Percentiles rank a stretch among this genome's conserved stretches.
phyloP scores from a whole-genome alignment of 2,329 filamentous ascomycete genomes.

The Nemania bipapillata region DNA sequence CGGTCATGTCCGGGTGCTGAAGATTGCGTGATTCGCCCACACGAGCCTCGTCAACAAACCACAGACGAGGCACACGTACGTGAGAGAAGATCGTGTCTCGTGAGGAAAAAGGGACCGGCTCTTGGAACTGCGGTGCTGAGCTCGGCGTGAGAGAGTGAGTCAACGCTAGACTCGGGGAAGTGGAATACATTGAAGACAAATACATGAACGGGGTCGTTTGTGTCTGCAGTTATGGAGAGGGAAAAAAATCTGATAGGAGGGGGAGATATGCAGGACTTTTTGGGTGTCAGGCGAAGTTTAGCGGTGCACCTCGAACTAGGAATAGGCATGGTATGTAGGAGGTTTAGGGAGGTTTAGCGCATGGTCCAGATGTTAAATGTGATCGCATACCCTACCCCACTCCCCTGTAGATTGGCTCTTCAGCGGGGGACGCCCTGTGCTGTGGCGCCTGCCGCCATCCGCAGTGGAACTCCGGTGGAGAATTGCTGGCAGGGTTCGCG shows the following conservation, averaged over 20 bases:
- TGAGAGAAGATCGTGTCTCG: background rate
- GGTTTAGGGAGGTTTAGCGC: background rate
- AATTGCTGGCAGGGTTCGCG: conserved; percentile 13
- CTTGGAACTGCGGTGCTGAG: background rate
- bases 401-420: background rate
- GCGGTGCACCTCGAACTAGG: conserved; percentile 17
- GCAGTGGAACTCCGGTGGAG: conserved; percentile 27
- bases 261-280: conserved; percentile 36
- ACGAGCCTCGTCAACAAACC: background rate
- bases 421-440: background rate
- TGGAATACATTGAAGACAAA: background rate
- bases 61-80: background rate
- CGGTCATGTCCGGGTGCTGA: conserved; percentile 27
- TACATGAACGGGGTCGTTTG: background rate
- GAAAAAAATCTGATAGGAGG: conserved; percentile 35
- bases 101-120: background rate
- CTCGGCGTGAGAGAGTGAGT: conserved; percentile 30
- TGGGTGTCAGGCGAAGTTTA: conserved; percentile 39
- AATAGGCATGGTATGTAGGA: no score
- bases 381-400: background rate
- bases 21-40: conserved; percentile 11
- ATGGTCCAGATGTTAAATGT: no score
- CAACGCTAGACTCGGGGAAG: conserved; percentile 32
- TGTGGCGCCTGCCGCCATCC: conserved; percentile 36
- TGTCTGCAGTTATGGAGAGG: conserved; percentile 10